Conservation (phyloP, 2,329 filamentous ascomycete genomes). For the Arthrobotrys entomopaga region DNA sequence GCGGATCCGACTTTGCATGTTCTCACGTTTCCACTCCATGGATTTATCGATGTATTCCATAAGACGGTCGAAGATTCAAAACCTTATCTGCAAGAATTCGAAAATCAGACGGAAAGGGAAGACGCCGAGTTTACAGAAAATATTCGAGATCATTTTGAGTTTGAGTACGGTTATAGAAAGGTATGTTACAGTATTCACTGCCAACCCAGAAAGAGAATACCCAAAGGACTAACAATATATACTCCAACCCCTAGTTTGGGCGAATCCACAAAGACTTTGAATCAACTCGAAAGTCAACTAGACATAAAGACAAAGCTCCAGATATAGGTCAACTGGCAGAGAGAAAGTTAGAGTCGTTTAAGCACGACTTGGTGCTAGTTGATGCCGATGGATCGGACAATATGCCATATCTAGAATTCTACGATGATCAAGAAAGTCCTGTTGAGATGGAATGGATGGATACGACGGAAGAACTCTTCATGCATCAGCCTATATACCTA, state of each 20-base stretch:
- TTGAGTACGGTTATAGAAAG: neutral
- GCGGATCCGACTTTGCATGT: neutral
- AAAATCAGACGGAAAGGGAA: neutral
- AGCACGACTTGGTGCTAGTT: slow-evolving; percentile 13
- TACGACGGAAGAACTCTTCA: slow-evolving; percentile 10
- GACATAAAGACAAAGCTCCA: too few relatives aligned
- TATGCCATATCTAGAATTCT: slow-evolving; percentile 28
- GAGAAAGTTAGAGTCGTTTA: neutral
- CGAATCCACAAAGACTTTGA: slow-evolving; percentile 28
- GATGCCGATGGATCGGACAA: neutral
- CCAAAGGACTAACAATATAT: too few relatives aligned
- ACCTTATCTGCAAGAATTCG: neutral
- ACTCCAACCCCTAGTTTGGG: slow-evolving; percentile 12
- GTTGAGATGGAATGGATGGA: slow-evolving; percentile 36
- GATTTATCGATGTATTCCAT: neutral
- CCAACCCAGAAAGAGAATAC: too few relatives aligned
- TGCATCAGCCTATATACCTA: slow-evolving; percentile 8
- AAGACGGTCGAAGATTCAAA: neutral
- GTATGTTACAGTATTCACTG: neutral
- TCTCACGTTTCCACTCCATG: slow-evolving; percentile 18
- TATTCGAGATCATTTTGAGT: slow-evolving; percentile 2
- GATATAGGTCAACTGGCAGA: neutral
- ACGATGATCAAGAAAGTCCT: neutral
- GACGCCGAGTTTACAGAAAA: neutral
- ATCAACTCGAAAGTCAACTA: neutral